Evolutionary conservation across 495 filamentous ascomycete species (phyloP).

Genomic region (Xylaria palmicola): DNA sequence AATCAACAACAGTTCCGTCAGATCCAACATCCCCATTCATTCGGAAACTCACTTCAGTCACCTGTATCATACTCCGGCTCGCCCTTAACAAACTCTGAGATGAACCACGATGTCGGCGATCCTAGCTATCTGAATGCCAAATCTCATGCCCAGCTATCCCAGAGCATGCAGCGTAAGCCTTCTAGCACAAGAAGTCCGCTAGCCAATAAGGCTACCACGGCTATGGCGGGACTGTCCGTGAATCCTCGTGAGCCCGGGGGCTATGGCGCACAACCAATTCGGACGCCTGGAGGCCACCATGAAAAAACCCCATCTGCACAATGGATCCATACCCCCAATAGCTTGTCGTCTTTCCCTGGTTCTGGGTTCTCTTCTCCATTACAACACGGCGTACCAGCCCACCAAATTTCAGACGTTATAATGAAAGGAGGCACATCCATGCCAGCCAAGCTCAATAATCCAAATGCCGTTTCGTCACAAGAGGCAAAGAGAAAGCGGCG

Average conservation of each 20-base stretch:
- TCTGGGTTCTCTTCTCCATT: slow-evolving; percentile 76
- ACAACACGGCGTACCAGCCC: slow-evolving; percentile 44
- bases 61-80: slow-evolving; percentile 52
- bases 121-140: slow-evolving; percentile 57
- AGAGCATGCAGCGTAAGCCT: slow-evolving; percentile 65
- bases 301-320: slow-evolving; percentile 80
- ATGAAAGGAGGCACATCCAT: slow-evolving; percentile 56
- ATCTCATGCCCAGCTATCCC: slow-evolving; percentile 51
- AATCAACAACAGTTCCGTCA: slow-evolving; percentile 67
- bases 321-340: slow-evolving; percentile 75
- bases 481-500: slow-evolving; percentile 89
- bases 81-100: slow-evolving; percentile 52
- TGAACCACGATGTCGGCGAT: slow-evolving; percentile 55
- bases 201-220: slow-evolving; percentile 66
- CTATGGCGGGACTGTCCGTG: slow-evolving; percentile 39
- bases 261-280: slow-evolving; percentile 74
- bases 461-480: slow-evolving; percentile 63
- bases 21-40: slow-evolving; percentile 59
- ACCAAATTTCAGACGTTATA: slow-evolving; percentile 51
- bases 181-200: slow-evolving; percentile 73
- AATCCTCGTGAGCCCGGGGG: slow-evolving; percentile 41
- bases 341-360: slow-evolving; percentile 73
- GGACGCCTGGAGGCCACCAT: slow-evolving; percentile 63
- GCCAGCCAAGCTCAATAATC: slow-evolving; percentile 51
- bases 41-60: slow-evolving; percentile 51